phyloP scores from a whole-genome alignment of 2,329 filamentous ascomycete species.

The Phaeoacremonium minimum region DNA sequence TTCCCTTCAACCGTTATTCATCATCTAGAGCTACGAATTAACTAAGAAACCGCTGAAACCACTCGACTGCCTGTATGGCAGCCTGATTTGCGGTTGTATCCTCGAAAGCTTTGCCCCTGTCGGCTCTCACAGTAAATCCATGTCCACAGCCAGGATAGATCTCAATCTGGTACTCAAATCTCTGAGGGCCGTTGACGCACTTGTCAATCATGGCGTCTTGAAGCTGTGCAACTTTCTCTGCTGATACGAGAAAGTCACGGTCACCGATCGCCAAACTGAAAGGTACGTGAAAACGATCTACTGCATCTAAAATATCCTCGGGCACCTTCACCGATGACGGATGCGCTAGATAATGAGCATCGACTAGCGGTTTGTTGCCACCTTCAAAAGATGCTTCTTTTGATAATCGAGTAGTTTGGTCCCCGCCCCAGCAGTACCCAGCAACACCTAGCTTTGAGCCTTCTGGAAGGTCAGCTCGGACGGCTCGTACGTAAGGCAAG shows the following conservation, averaged over 20 bases:
- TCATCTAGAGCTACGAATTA: no score
- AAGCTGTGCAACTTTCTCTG: conserved; percentile 6
- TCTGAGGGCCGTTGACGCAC: conserved; percentile 4
- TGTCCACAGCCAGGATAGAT: conserved; percentile 14
- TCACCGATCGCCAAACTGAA: conserved; percentile 15
- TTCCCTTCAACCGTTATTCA: no score
- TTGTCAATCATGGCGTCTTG: conserved; percentile 11
- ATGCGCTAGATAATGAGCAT: conserved; percentile 29
- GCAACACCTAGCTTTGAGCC: conserved; percentile 25
- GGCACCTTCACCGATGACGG: conserved; percentile 26
- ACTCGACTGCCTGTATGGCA: no score
- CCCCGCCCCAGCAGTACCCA: conserved; percentile 37
- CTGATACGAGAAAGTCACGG: conserved; percentile 12
- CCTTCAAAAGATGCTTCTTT: conserved; percentile 11
- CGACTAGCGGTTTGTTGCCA: conserved; percentile 22
- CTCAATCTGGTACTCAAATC: conserved; percentile 11
- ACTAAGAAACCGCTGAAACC: no score
- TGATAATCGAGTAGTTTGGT: conserved; percentile 23
- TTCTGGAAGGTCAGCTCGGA: conserved; percentile 20
- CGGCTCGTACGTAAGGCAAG: conserved; percentile 19
- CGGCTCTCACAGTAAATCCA: conserved; percentile 17
- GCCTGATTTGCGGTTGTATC: no score
- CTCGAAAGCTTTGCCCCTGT: no score
- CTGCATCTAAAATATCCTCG: conserved; percentile 19
- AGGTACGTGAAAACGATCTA: conserved; percentile 12